These are phyloP conservation scores for Rhexocercosporidium sp. DNA, from an alignment of 2,329 filamentous ascomycete species.

Conservation along the genomic window DNA sequence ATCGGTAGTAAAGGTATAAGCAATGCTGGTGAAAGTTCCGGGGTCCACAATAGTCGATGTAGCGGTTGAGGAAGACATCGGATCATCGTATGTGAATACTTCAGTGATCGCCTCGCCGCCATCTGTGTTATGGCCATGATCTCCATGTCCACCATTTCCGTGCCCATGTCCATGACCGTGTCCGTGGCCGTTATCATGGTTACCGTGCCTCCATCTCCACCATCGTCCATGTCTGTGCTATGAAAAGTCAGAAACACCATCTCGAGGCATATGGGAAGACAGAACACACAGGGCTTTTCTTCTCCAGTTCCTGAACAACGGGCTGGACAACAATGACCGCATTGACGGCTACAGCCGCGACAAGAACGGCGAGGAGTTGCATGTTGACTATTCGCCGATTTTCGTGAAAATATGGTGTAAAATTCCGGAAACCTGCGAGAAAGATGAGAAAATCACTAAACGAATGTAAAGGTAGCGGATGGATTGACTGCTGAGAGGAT, in stretches of 20 bases:
- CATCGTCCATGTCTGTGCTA: background rate
- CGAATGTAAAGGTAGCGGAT: background rate
- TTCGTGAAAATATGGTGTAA: background rate
- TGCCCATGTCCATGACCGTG: background rate
- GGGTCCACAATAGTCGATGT: background rate
- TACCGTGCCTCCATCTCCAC: constrained; percentile 10
- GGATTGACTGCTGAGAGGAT: constrained; percentile 1
- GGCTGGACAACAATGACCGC: constrained; percentile 17
- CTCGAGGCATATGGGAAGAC: background rate
- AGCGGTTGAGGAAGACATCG: background rate
- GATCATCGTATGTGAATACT: background rate
- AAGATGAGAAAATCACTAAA: background rate
- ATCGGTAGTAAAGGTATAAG: background rate
- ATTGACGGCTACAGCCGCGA: constrained; percentile 22
- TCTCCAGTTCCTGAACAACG: constrained; percentile 15
- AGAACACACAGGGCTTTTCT: constrained; percentile 10
- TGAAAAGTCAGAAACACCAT: background rate
- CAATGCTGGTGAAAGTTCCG: background rate
- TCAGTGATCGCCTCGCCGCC: background rate
- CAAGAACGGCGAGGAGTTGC: constrained; percentile 24
- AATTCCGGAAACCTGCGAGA: background rate
- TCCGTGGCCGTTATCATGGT: constrained; percentile 21
- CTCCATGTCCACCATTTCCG: background rate
- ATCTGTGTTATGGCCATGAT: background rate
- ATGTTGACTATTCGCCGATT: constrained; percentile 15